A percentile compares a stretch with the other conserved stretches of the same genome.
phyloP scores from a whole-genome alignment of 2,329 filamentous ascomycete genomes.

The Paecilomyces sp. region DNA sequence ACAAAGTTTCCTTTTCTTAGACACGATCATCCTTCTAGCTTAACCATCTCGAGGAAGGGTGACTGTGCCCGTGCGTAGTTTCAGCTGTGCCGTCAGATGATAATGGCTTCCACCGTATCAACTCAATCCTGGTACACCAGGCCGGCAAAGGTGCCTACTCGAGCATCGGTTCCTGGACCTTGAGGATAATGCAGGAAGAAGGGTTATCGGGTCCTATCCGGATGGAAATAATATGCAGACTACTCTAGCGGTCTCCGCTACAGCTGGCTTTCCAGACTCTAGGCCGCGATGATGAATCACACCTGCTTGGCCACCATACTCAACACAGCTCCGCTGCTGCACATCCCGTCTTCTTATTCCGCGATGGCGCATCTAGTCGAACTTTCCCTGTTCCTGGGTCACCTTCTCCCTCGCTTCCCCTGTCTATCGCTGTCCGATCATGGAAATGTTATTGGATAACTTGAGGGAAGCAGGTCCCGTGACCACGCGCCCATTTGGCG shows the following conservation, averaged over 20 bases:
- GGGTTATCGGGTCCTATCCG: neutral
- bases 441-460: neutral
- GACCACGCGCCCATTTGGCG: constrained; percentile 32
- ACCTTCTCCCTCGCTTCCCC: neutral
- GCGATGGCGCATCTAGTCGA: neutral
- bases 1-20: neutral
- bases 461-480: constrained; percentile 15
- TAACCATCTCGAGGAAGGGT: neutral
- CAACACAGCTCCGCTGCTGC: neutral
- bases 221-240: neutral
- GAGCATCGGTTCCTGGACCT: neutral
- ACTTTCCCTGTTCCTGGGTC: neutral
- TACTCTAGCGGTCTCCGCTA: neutral
- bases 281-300: neutral
- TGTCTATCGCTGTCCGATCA: neutral
- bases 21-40: neutral
- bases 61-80: neutral
- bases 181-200: neutral
- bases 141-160: neutral
- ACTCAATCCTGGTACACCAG: neutral
- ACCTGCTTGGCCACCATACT: neutral
- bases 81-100: neutral
- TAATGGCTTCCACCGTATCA: neutral
- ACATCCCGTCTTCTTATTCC: neutral
- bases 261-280: neutral